Evolutionary conservation across 208 protist species (phyloP).

Genomic region (Trypanosoma scelopori): DNA sequence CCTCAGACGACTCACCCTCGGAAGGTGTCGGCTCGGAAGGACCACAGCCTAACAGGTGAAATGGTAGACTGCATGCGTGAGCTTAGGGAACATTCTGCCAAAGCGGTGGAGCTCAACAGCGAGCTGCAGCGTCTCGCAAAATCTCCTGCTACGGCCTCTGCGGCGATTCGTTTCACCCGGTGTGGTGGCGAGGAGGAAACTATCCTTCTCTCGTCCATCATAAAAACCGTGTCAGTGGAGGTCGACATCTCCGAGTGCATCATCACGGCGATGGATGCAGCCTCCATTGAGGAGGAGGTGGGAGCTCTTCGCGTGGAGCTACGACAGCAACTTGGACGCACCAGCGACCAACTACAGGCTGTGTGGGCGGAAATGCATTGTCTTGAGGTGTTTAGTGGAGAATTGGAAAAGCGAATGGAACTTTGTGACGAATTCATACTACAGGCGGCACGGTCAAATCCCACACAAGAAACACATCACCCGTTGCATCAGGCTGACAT

Average conservation of each 20-base stretch:
- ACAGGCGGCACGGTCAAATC: not conserved
- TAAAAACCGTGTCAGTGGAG: slow-evolving; percentile 18
- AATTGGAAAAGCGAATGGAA: slow-evolving; percentile 12
- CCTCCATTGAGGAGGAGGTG: slow-evolving; percentile 15
- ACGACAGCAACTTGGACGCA: slow-evolving; percentile 2
- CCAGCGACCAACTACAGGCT: not conserved
- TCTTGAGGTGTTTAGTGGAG: slow-evolving; percentile 15
- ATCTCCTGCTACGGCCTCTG: not conserved
- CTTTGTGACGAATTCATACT: slow-evolving; percentile 14
- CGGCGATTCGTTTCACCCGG: slow-evolving; percentile 5
- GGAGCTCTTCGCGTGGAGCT: slow-evolving; percentile 2
- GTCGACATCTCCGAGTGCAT: slow-evolving; percentile 1
- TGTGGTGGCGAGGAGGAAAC: slow-evolving; percentile 3
- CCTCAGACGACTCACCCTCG: not conserved
- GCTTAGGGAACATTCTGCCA: slow-evolving; percentile 12
- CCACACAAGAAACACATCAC: not conserved
- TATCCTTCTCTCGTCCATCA: slow-evolving; percentile 20
- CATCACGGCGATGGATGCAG: slow-evolving; percentile 14
- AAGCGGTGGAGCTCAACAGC: slow-evolving; percentile 9
- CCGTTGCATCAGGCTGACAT: not conserved
- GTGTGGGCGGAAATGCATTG: slow-evolving; percentile 13
- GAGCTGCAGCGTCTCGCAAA: slow-evolving; percentile 17
- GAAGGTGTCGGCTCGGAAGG: not conserved
- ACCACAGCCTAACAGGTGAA: not conserved
- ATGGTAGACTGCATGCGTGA: slow-evolving; percentile 14